A percentile compares a stretch with the other conserved stretches of the same genome.
Conservation (phyloP, 192 early-diverging fungal species). For the Coemansia sp. region DNA sequence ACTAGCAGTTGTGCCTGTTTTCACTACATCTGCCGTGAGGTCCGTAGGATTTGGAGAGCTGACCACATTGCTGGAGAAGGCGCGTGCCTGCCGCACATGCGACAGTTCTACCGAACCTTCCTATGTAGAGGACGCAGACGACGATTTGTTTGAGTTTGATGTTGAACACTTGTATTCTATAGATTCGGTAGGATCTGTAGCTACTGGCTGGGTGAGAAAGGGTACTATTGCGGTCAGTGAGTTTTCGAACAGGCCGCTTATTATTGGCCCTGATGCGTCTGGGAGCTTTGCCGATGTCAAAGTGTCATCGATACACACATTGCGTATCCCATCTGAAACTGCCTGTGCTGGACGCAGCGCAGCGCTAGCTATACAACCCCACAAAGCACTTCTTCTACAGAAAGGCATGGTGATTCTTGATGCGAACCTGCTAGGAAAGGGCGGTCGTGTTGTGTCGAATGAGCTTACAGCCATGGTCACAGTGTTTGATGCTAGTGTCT, state of each 20-base stretch:
- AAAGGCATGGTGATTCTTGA: constrained; percentile 61
- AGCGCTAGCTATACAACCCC: constrained; percentile 65
- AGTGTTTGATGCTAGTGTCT: constrained; percentile 21
- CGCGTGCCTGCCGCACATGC: neutral
- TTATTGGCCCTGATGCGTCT: constrained; percentile 64
- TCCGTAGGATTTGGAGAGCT: constrained; percentile 69
- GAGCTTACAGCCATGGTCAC: constrained; percentile 34
- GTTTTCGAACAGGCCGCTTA: constrained; percentile 25
- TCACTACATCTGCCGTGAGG: constrained; percentile 81
- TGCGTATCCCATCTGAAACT: constrained; percentile 70
- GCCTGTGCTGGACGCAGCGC: constrained; percentile 74
- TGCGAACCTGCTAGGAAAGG: constrained; percentile 9
- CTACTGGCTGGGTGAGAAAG: constrained; percentile 60
- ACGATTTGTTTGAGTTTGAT: constrained; percentile 65
- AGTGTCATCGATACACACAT: constrained; percentile 78
- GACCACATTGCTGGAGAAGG: constrained; percentile 57
- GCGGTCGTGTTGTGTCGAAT: constrained; percentile 13
- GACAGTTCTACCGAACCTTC: constrained; percentile 8
- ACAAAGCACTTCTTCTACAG: constrained; percentile 23
- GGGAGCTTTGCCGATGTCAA: constrained; percentile 67
- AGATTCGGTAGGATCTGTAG: constrained; percentile 62
- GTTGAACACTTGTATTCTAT: constrained; percentile 76
- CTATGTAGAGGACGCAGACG: constrained; percentile 11
- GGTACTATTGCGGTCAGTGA: constrained; percentile 42
- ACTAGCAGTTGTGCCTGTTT: constrained; percentile 71